Evolutionary conservation across 2,329 filamentous ascomycete species (phyloP).

Genomic region (Simplicillium aogashimaense): DNA sequence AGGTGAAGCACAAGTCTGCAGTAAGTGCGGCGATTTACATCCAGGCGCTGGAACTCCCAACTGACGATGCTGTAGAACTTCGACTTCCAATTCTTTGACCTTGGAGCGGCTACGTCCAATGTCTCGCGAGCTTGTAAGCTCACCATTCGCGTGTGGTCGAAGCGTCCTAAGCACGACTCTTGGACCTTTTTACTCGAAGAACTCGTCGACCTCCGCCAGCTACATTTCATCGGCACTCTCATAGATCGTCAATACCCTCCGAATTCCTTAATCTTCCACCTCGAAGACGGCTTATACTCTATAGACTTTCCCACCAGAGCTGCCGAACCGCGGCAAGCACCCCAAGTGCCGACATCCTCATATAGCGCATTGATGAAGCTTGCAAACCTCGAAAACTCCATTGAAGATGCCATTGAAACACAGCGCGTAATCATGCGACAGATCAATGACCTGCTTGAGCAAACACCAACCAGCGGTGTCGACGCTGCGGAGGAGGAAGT

Average conservation of each 20-base stretch:
- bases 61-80: slow-evolving; percentile 50
- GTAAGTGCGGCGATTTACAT: slow-evolving; percentile 20
- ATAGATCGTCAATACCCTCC: slow-evolving; percentile 62
- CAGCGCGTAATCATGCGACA: slow-evolving; percentile 66
- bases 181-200: slow-evolving; percentile 62
- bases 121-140: slow-evolving; percentile 58
- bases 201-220: slow-evolving; percentile 55
- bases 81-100: slow-evolving; percentile 76
- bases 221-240: slow-evolving; percentile 72
- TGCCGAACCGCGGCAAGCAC: slow-evolving; percentile 41
- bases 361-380: slow-evolving; percentile 85
- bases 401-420: slow-evolving; percentile 78
- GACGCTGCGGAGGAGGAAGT: slow-evolving; percentile 40
- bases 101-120: slow-evolving; percentile 50
- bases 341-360: slow-evolving; percentile 56
- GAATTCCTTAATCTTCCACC: slow-evolving; percentile 78
- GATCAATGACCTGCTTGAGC: slow-evolving; percentile 52
- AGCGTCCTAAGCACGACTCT: slow-evolving; percentile 35
- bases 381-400: slow-evolving; percentile 79
- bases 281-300: slow-evolving; percentile 79
- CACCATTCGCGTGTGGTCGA: slow-evolving; percentile 67
- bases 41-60: slow-evolving; percentile 4
- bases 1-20: slow-evolving; percentile 68
- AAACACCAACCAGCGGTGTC: slow-evolving; percentile 29
- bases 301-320: slow-evolving; percentile 52